These are phyloP conservation scores for Aspergillus eucalypticola DNA, from an alignment of 2,329 filamentous ascomycete species.

Conservation along the genomic window DNA sequence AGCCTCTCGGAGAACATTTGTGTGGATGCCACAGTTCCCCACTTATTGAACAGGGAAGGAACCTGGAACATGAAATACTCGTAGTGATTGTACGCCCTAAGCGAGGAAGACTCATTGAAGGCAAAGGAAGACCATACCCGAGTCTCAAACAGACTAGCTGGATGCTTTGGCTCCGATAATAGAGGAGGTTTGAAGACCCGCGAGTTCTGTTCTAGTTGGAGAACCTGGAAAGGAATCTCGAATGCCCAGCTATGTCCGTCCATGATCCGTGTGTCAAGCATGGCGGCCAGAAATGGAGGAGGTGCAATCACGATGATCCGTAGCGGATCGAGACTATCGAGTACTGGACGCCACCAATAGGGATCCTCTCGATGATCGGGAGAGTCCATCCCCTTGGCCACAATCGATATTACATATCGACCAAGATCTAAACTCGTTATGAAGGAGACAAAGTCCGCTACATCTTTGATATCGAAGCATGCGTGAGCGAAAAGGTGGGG, in stretches of 20 bases:
- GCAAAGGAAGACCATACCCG: slow-evolving; percentile 65
- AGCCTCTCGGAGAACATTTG: slow-evolving; percentile 18
- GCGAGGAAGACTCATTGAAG: slow-evolving; percentile 74
- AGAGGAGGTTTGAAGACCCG: slow-evolving; percentile 25
- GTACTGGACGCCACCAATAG: slow-evolving; percentile 58
- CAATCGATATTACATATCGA: slow-evolving; percentile 50
- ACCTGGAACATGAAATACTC: slow-evolving; percentile 68
- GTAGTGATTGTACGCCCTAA: slow-evolving; percentile 69
- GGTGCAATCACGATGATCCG: slow-evolving; percentile 62
- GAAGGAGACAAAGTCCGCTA: slow-evolving; percentile 42
- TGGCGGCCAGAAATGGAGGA: slow-evolving; percentile 61
- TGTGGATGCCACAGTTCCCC: slow-evolving; percentile 40
- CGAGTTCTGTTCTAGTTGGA: slow-evolving; percentile 47
- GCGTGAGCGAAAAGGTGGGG: slow-evolving; percentile 61
- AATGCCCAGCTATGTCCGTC: slow-evolving; percentile 65
- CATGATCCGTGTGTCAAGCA: slow-evolving; percentile 60
- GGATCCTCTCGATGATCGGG: slow-evolving; percentile 40
- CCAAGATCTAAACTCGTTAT: slow-evolving; percentile 32
- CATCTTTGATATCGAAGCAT: slow-evolving; percentile 41
- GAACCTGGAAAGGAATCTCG: slow-evolving; percentile 62
- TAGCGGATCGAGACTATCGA: slow-evolving; percentile 55
- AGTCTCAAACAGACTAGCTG: slow-evolving; percentile 54
- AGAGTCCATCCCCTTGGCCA: slow-evolving; percentile 46
- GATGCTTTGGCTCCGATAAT: slow-evolving; percentile 20
- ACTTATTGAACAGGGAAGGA: slow-evolving; percentile 60